Conservation (phyloP, 805 yeast species). For the Zygoascus bituminiphila region DNA sequence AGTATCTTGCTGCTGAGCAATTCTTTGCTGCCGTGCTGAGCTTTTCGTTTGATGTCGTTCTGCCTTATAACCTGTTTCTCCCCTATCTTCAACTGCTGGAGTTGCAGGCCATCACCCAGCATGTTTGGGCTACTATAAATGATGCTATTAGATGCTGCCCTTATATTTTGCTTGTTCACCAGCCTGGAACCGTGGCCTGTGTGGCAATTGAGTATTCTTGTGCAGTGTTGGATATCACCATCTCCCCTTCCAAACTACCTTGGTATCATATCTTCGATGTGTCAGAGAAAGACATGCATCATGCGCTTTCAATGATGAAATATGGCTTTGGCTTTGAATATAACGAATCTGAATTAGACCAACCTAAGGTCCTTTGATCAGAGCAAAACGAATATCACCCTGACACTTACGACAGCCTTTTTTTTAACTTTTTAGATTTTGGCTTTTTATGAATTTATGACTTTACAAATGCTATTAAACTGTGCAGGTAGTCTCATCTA, state of each 20-base stretch:
- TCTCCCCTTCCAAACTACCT: neutral
- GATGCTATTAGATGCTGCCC: constrained; percentile 13
- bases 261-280: constrained; percentile 19
- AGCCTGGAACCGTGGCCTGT: constrained; percentile 14
- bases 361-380: too few relatives aligned
- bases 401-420: too few relatives aligned
- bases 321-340: constrained; percentile 3
- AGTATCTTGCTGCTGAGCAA: neutral
- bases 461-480: too few relatives aligned
- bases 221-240: neutral
- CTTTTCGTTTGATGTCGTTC: constrained; percentile 10
- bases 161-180: constrained; percentile 9
- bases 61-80: constrained; percentile 13
- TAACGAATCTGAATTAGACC: too few relatives aligned
- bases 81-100: constrained; percentile 14
- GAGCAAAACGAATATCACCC: too few relatives aligned
- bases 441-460: too few relatives aligned
- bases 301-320: constrained; percentile 2
- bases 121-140: constrained; percentile 10
- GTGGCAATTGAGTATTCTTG: constrained; percentile 6
- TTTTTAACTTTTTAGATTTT: too few relatives aligned
- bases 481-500: too few relatives aligned
- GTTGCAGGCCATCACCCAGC: constrained; percentile 3
- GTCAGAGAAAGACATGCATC: constrained; percentile 8
- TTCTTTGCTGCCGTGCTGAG: neutral